Evolutionary conservation across 768 basidiomycete genomes (phyloP).

Genomic region (Auricularia sp.): DNA sequence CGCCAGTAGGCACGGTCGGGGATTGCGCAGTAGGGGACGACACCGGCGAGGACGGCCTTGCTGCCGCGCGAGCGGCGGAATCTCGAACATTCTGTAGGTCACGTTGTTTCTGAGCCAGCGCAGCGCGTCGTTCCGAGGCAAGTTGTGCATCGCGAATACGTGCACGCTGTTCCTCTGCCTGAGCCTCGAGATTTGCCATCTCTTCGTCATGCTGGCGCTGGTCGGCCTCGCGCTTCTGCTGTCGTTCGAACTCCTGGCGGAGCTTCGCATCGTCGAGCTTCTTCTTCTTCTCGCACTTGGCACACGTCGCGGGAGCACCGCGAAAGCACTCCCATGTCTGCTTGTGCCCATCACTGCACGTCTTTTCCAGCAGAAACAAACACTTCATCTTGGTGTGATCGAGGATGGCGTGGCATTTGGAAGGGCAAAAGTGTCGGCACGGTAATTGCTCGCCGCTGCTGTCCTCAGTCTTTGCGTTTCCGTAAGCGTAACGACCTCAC

Average conservation of each 20-base stretch:
- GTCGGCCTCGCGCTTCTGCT: constrained; percentile 37
- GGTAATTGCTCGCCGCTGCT: constrained; percentile 36
- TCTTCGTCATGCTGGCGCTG: constrained; percentile 30
- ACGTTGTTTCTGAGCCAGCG: constrained; percentile 30
- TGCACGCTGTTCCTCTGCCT: constrained; percentile 28
- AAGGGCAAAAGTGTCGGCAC: constrained; percentile 48
- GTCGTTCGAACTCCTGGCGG: constrained; percentile 28
- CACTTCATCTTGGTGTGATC: constrained; percentile 49
- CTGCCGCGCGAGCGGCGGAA: background rate
- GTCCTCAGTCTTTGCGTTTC: too few relatives aligned
- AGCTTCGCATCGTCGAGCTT: constrained; percentile 33
- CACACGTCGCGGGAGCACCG: constrained; percentile 27
- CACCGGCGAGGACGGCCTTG: background rate
- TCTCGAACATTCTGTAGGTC: constrained; percentile 29
- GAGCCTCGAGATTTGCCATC: constrained; percentile 34
- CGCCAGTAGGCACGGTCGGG: constrained; percentile 3
- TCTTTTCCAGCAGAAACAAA: constrained; percentile 21
- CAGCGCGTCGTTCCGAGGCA: constrained; percentile 25
- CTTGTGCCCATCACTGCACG: constrained; percentile 38
- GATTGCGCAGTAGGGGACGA: too few relatives aligned
- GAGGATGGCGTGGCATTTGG: constrained; percentile 47
- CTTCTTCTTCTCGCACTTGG: constrained; percentile 35
- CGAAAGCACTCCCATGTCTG: constrained; percentile 35
- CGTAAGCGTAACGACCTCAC: constrained; percentile 23
- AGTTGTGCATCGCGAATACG: constrained; percentile 32